Evolutionary conservation across 2,329 filamentous ascomycete species (phyloP).

Genomic region (Neonectria hederae): DNA sequence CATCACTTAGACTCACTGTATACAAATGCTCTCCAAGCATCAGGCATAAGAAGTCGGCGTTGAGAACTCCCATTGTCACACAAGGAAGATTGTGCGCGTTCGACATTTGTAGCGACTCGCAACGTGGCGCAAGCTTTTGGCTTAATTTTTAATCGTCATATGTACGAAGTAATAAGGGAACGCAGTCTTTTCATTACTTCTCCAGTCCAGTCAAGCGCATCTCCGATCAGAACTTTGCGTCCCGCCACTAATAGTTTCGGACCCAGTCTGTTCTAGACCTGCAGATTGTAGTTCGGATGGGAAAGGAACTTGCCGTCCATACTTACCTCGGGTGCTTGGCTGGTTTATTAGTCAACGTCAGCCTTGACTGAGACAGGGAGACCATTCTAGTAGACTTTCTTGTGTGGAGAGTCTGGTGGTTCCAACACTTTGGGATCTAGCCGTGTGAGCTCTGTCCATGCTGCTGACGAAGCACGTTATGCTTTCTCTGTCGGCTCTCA

Average conservation of each 20-base stretch:
- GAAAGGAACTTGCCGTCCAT: background rate
- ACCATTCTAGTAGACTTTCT: conserved; percentile 11
- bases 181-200: conserved; percentile 44
- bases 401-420: background rate
- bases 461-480: background rate
- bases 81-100: too few species aligned
- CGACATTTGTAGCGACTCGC: too few species aligned
- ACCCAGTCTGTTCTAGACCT: background rate
- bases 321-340: background rate
- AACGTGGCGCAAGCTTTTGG: too few species aligned
- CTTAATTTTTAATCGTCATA: too few species aligned
- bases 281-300: background rate
- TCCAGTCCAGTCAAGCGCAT: background rate
- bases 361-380: conserved; percentile 1
- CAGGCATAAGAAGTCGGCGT: too few species aligned
- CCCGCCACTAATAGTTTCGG: background rate
- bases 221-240: background rate
- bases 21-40: too few species aligned
- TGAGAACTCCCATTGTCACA: too few species aligned
- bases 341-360: background rate
- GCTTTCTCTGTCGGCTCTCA: background rate
- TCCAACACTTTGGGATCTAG: conserved; percentile 1
- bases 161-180: too few species aligned
- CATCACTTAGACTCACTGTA: too few species aligned
- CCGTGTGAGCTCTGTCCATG: conserved; percentile 3